phyloP scores from a whole-genome alignment of 805 yeast genomes.

The Pachysolen tannophilus region DNA sequence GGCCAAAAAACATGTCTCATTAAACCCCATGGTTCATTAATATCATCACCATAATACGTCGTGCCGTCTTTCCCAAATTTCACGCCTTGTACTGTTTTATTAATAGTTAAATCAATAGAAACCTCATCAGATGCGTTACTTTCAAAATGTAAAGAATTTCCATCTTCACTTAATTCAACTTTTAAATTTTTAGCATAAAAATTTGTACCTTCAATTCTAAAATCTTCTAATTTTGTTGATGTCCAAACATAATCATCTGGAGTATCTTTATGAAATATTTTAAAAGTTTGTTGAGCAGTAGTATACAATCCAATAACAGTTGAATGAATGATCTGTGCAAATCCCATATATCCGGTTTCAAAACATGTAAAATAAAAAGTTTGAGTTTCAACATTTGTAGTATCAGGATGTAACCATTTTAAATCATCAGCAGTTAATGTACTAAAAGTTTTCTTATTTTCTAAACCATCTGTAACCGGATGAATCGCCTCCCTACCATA shows the following conservation, averaged over 20 bases:
- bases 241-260: constrained; percentile 72
- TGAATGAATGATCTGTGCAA: constrained; percentile 93
- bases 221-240: constrained; percentile 80
- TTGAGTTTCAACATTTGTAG: constrained; percentile 92
- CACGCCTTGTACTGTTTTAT: constrained; percentile 65
- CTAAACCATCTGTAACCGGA: constrained; percentile 61
- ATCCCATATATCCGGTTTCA: constrained; percentile 61
- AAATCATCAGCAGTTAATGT: constrained; percentile 61
- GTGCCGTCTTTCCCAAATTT: constrained; percentile 86
- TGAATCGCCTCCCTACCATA: constrained; percentile 91
- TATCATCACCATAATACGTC: constrained; percentile 80
- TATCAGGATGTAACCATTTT: constrained; percentile 63
- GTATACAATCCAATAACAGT: constrained; percentile 81
- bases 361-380: constrained; percentile 76
- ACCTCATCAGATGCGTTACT: constrained; percentile 65
- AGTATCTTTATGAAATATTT: constrained; percentile 51
- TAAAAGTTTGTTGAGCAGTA: constrained; percentile 91
- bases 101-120: constrained; percentile 59
- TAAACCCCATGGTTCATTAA: constrained; percentile 87
- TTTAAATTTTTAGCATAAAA: constrained; percentile 72
- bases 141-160: constrained; percentile 41
- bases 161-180: constrained; percentile 51
- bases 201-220: constrained; percentile 61
- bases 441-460: constrained; percentile 49
- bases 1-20: constrained; percentile 99